Evolutionary conservation across 1,284 basidiomycete genomes (phyloP).

Genomic region (Trichosporon faecale): DNA sequence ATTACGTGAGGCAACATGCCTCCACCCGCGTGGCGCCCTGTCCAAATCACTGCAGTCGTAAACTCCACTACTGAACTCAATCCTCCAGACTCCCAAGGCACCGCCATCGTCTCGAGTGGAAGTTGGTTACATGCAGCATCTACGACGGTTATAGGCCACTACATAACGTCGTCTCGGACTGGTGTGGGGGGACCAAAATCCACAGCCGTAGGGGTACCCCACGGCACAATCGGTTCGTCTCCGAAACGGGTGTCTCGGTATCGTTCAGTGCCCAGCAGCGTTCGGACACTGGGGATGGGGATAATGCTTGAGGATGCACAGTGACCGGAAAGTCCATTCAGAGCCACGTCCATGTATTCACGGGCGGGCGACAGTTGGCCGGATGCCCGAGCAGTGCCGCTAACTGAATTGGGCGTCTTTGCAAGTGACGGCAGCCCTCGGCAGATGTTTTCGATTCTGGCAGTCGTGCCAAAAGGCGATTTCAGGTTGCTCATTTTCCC

Average conservation of each 20-base stretch:
- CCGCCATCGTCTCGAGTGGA: too few species aligned
- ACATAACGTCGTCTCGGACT: background rate
- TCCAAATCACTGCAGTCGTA: too few species aligned
- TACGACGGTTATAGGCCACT: background rate
- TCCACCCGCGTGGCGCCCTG: background rate
- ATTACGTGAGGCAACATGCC: background rate
- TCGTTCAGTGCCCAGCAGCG: conserved; percentile 45
- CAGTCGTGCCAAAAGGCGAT: too few species aligned
- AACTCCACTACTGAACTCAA: too few species aligned
- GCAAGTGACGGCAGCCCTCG: background rate
- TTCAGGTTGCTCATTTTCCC: too few species aligned
- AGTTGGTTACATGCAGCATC: background rate
- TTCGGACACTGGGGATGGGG: conserved; percentile 40
- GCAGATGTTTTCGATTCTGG: background rate
- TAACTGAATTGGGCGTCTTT: background rate
- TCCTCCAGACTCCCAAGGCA: too few species aligned
- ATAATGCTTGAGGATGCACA: conserved; percentile 23
- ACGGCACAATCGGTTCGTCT: conserved; percentile 39
- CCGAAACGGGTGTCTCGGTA: conserved; percentile 48
- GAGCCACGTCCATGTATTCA: conserved; percentile 45
- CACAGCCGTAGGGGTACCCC: conserved; percentile 33
- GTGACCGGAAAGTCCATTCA: conserved; percentile 25
- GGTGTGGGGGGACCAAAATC: conserved; percentile 23
- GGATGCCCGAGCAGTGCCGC: background rate
- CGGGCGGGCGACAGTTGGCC: conserved; percentile 24